phyloP scores from a whole-genome alignment of 352 stramenopile genomes.

The Pythium apleroticum region DNA sequence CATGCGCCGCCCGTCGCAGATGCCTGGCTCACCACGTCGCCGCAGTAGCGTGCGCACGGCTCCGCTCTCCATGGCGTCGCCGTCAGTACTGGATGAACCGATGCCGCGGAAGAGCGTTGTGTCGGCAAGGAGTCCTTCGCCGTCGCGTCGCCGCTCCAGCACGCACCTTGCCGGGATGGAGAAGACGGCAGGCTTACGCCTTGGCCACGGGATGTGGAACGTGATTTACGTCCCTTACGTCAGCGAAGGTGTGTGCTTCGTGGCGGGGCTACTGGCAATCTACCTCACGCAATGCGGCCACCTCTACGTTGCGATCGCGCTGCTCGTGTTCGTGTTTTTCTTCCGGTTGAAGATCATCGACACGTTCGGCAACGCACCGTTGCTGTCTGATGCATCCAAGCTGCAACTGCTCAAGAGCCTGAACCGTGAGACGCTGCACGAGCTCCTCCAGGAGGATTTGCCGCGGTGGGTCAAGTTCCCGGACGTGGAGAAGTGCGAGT shows the following conservation, averaged over 20 bases:
- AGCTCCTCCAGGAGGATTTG: conserved; percentile 43
- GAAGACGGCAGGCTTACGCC: conserved; percentile 24
- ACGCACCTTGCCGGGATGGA: background rate
- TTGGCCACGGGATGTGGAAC: conserved; percentile 33
- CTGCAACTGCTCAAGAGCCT: conserved; percentile 39
- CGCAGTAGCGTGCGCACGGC: background rate
- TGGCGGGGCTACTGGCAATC: conserved; percentile 28
- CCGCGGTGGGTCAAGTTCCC: conserved; percentile 49
- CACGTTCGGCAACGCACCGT: conserved; percentile 27
- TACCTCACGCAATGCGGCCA: conserved; percentile 25
- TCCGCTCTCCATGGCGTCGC: background rate
- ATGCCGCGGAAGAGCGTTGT: background rate
- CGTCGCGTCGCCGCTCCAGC: conserved; percentile 1
- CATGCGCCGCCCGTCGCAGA: conserved; percentile 8
- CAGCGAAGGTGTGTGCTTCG: conserved; percentile 33
- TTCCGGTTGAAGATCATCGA: conserved; percentile 40
- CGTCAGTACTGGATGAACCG: conserved; percentile 1
- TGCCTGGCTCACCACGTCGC: conserved; percentile 19
- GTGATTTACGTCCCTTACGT: conserved; percentile 36
- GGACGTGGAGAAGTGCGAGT: conserved; percentile 50
- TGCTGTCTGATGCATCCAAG: conserved; percentile 38
- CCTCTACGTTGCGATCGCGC: conserved; percentile 21
- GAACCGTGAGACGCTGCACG: conserved; percentile 39
- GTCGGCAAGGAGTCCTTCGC: background rate
- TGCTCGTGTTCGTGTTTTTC: conserved; percentile 37